Conservation (phyloP, 495 filamentous ascomycete species). For the Mycothermus thermophilus region DNA sequence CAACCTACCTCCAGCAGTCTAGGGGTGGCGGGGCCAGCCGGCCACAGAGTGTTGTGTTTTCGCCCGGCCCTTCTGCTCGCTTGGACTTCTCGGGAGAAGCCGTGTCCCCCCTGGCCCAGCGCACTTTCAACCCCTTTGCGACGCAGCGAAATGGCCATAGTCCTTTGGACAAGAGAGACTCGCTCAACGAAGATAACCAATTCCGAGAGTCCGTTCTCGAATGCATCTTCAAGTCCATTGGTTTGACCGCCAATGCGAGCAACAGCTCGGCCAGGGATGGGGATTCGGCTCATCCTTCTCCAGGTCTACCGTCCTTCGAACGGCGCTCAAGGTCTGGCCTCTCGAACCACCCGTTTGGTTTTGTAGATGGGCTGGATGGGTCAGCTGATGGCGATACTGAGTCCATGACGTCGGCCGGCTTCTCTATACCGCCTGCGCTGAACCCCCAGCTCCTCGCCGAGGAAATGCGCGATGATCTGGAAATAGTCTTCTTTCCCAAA, state of each 20-base stretch:
- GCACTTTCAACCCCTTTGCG: constrained; percentile 44
- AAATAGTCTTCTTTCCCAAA: constrained; percentile 94
- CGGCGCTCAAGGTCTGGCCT: constrained; percentile 74
- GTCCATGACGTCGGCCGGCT: constrained; percentile 55
- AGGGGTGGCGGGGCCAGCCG: constrained; percentile 27
- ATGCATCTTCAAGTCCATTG: constrained; percentile 91
- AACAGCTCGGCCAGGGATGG: constrained; percentile 42
- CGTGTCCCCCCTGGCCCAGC: constrained; percentile 45
- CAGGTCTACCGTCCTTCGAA: constrained; percentile 73
- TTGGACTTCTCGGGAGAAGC: constrained; percentile 12
- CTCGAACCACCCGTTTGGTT: constrained; percentile 75
- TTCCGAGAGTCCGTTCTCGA: constrained; percentile 86
- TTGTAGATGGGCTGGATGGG: constrained; percentile 80
- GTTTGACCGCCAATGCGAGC: constrained; percentile 54
- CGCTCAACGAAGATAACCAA: constrained; percentile 67
- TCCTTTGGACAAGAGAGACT: constrained; percentile 52
- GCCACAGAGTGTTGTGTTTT: constrained; percentile 5
- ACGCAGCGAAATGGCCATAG: constrained; percentile 39
- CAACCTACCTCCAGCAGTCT: constrained; percentile 65
- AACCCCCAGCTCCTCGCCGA: constrained; percentile 41
- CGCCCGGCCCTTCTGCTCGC: constrained; percentile 3
- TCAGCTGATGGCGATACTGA: constrained; percentile 75
- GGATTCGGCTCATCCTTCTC: constrained; percentile 70
- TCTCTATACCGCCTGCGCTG: too few species aligned
- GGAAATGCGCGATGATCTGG: constrained; percentile 82